Evolutionary conservation across 768 basidiomycete species (phyloP).

Genomic region (Chlorophyllum brunneum): DNA sequence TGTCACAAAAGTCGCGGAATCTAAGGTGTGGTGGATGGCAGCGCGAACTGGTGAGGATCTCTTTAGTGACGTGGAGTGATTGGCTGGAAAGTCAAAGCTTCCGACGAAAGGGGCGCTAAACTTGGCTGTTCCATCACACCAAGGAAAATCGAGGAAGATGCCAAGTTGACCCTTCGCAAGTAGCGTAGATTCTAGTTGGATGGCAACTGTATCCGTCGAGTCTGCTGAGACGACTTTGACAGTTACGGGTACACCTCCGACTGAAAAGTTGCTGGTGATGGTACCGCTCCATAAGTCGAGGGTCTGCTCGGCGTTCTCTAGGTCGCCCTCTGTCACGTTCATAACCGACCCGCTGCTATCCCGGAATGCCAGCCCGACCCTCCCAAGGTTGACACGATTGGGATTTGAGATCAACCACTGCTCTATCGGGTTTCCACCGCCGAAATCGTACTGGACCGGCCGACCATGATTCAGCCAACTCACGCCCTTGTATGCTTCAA

Average conservation of each 20-base stretch:
- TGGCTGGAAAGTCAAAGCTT: constrained; percentile 39
- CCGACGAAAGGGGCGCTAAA: constrained; percentile 60
- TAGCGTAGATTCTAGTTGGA: constrained; percentile 37
- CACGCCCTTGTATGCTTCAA: constrained; percentile 44
- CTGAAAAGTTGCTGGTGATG: constrained; percentile 42
- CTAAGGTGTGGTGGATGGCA: constrained; percentile 39
- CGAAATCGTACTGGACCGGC: constrained; percentile 49
- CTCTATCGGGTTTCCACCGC: constrained; percentile 36
- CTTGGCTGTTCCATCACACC: constrained; percentile 54
- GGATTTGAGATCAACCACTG: constrained; percentile 59
- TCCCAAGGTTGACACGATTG: constrained; percentile 52
- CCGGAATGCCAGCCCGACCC: constrained; percentile 44
- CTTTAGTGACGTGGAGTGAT: constrained; percentile 42
- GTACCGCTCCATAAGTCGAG: constrained; percentile 57
- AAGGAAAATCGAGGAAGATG: constrained; percentile 55
- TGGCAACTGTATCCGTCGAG: constrained; percentile 33
- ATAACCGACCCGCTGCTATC: constrained; percentile 21
- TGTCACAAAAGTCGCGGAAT: constrained; percentile 37
- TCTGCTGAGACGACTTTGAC: constrained; percentile 40
- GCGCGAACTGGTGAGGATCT: constrained; percentile 23
- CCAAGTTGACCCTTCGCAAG: constrained; percentile 36
- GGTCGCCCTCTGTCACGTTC: constrained; percentile 34
- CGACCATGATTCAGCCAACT: constrained; percentile 49
- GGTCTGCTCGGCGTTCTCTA: constrained; percentile 33
- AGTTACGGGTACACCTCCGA: constrained; percentile 28